phyloP scores from a whole-genome alignment of 2,329 filamentous ascomycete species.

The Botryosphaeria dothidea region DNA sequence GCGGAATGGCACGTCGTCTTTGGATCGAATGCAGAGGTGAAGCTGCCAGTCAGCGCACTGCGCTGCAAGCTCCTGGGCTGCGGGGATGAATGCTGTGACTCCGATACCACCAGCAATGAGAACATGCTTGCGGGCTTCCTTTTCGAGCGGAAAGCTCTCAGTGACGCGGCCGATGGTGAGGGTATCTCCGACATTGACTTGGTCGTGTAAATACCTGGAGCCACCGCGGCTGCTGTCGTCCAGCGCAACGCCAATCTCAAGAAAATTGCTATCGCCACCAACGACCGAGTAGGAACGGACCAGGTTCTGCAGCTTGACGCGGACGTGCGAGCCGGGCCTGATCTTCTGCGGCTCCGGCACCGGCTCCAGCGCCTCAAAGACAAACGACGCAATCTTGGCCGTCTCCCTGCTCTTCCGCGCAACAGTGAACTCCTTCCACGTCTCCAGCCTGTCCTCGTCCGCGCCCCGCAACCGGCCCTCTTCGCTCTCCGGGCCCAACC shows the following conservation, averaged over 20 bases:
- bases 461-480: constrained; percentile 30
- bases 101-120: constrained; percentile 67
- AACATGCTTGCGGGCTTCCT: constrained; percentile 58
- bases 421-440: constrained; percentile 44
- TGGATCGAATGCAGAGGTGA: constrained; percentile 60
- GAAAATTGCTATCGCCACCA: constrained; percentile 48
- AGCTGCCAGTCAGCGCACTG: constrained; percentile 48
- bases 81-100: constrained; percentile 63
- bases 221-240: constrained; percentile 60
- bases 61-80: constrained; percentile 42
- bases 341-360: constrained; percentile 38
- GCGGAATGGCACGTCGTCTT: constrained; percentile 57
- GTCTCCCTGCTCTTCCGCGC: constrained; percentile 56
- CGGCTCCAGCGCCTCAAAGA: constrained; percentile 49
- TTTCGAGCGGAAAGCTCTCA: constrained; percentile 48
- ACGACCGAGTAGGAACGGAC: constrained; percentile 64
- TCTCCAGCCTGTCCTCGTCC: constrained; percentile 31
- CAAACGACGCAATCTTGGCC: constrained; percentile 51
- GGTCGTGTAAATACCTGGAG: constrained; percentile 59
- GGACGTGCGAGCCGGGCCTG: constrained; percentile 55
- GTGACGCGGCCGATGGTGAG: constrained; percentile 56
- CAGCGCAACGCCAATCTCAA: constrained; percentile 62
- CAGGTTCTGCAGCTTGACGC: constrained; percentile 56
- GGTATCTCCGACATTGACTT: constrained; percentile 49
- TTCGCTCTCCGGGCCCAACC: constrained; percentile 28